A percentile compares a stretch with the other conserved stretches of the same genome.
Evolutionary conservation across 2,329 filamentous ascomycete genomes (phyloP).

Genomic region (Colletotrichum salicis): DNA sequence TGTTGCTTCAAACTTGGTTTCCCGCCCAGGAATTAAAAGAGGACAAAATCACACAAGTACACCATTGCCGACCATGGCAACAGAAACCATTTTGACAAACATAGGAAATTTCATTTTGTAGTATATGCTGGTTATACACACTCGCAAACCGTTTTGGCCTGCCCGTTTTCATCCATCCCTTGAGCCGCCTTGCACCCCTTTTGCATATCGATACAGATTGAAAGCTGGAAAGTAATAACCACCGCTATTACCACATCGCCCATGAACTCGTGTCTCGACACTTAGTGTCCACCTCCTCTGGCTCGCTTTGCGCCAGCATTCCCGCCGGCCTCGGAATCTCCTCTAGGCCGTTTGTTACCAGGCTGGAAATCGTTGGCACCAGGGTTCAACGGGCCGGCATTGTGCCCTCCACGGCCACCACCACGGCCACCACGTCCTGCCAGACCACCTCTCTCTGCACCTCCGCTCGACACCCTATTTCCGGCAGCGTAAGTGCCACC

Average conservation of each 20-base stretch:
- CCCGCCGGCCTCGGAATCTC: conserved; percentile 58
- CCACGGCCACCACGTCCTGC: conserved; percentile 50
- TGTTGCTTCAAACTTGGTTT: background rate
- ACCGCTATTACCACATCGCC: conserved; percentile 14
- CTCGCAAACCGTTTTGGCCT: background rate
- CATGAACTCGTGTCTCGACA: background rate
- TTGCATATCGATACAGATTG: conserved; percentile 30
- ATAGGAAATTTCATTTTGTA: conserved; percentile 28
- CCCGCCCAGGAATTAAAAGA: background rate
- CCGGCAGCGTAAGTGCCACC: conserved; percentile 52
- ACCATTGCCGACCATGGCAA: no score
- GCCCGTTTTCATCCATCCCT: conserved; percentile 11
- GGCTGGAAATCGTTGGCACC: conserved; percentile 66
- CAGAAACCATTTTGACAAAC: background rate
- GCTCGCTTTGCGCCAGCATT: conserved; percentile 54
- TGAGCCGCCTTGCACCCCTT: background rate
- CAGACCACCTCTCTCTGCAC: conserved; percentile 46
- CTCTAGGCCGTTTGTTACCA: conserved; percentile 66
- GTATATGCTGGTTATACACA: conserved; percentile 32
- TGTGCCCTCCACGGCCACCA: conserved; percentile 53
- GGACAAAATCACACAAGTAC: background rate
- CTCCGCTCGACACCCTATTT: conserved; percentile 48
- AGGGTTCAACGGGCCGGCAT: conserved; percentile 55
- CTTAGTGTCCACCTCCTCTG: conserved; percentile 50
- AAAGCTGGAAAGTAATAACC: background rate